Evolutionary conservation across 441 rosid species (phyloP).

Genomic region (Flueggea neowawraea): DNA sequence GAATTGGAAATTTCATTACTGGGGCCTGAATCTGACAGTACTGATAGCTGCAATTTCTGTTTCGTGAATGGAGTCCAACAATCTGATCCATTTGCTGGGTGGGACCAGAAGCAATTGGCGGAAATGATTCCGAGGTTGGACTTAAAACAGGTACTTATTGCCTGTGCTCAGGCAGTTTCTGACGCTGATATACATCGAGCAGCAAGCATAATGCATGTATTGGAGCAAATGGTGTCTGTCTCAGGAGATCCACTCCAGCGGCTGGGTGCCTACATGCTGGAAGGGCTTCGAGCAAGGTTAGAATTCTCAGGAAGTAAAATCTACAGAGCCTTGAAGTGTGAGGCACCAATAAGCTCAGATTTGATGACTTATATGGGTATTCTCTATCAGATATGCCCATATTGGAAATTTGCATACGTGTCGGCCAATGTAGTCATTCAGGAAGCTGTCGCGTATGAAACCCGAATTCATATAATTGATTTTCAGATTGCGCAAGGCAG

Average conservation of each 20-base stretch:
- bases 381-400: conserved; percentile 52
- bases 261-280: conserved; percentile 63
- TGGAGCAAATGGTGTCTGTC: conserved; percentile 65
- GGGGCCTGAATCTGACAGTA: conserved; percentile 50
- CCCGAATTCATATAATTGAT: conserved; percentile 73
- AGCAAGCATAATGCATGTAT: conserved; percentile 39
- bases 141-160: conserved; percentile 39
- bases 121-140: conserved; percentile 42
- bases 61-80: conserved; percentile 25
- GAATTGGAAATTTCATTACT: conserved; percentile 52
- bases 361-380: conserved; percentile 61
- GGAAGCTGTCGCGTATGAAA: conserved; percentile 56
- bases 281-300: conserved; percentile 66
- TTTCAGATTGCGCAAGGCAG: conserved; percentile 77
- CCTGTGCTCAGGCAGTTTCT: conserved; percentile 50
- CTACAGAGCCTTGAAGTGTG: conserved; percentile 51
- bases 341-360: conserved; percentile 53
- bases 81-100: conserved; percentile 19
- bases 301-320: conserved; percentile 63
- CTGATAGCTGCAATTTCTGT: conserved; percentile 38
- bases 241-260: conserved; percentile 59
- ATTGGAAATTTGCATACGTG: conserved; percentile 62
- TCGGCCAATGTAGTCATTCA: conserved; percentile 51
- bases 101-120: conserved; percentile 29
- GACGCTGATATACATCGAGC: conserved; percentile 31